phyloP scores from a whole-genome alignment of 176 grass and related monocot species.

The Triticum dicoccoides region DNA sequence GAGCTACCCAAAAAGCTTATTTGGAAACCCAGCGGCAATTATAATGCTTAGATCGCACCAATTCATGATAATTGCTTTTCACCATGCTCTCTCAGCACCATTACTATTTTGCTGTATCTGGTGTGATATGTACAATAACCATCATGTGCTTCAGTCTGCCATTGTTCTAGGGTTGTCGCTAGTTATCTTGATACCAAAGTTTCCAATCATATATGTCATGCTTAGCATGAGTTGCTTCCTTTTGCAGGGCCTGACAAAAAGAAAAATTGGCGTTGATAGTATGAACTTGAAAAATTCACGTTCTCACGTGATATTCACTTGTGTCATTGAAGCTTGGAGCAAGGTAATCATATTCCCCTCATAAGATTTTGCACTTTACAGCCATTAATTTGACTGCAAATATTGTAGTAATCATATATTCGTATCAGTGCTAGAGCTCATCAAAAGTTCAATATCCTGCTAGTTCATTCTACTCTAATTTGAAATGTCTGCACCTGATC shows the following conservation, averaged over 20 bases:
- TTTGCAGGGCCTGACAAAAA: slow-evolving; percentile 85
- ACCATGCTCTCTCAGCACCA: not conserved
- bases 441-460: not conserved
- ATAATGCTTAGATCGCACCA: not conserved
- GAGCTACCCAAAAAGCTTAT: not conserved
- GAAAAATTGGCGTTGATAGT: slow-evolving; percentile 85
- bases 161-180: not conserved
- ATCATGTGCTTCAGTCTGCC: not conserved
- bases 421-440: not conserved
- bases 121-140: not conserved
- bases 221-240: not conserved
- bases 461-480: not conserved
- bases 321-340: slow-evolving; percentile 88
- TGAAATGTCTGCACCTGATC: not conserved
- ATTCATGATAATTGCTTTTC: not conserved
- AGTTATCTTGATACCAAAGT: not conserved
- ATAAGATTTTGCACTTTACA: not conserved
- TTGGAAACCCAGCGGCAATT: not conserved
- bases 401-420: not conserved
- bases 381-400: not conserved
- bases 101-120: not conserved
- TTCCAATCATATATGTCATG: not conserved
- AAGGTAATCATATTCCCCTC: slow-evolving; percentile 54
- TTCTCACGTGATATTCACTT: slow-evolving; percentile 92
- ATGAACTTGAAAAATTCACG: slow-evolving; percentile 95